Evolutionary conservation across 768 basidiomycete genomes (phyloP).

Genomic region (Hygrocybe coccinea): DNA sequence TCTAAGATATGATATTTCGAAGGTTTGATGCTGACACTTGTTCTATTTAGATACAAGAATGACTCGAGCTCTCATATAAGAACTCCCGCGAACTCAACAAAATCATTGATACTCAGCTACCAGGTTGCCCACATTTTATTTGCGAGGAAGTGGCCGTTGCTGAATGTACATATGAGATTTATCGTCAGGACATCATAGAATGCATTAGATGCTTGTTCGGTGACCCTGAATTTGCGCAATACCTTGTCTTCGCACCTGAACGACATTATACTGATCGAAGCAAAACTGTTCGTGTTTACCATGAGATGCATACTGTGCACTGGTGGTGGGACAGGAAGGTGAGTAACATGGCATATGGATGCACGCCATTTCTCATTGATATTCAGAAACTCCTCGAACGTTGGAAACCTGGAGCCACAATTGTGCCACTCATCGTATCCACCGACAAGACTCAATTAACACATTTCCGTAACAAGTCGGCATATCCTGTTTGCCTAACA

Average conservation of each 20-base stretch:
- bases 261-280: neutral
- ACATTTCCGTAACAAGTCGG: constrained; percentile 34
- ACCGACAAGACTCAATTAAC: constrained; percentile 45
- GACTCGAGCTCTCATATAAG: constrained; percentile 27
- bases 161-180: constrained; percentile 20
- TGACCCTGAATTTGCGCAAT: constrained; percentile 21
- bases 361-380: neutral
- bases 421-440: constrained; percentile 42
- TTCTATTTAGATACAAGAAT: neutral
- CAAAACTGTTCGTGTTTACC: constrained; percentile 26
- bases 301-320: constrained; percentile 44
- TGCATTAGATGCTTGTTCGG: constrained; percentile 18
- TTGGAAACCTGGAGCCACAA: constrained; percentile 23
- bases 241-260: constrained; percentile 6
- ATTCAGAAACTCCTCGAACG: constrained; percentile 22
- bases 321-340: constrained; percentile 55
- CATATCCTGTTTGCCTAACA: constrained; percentile 46
- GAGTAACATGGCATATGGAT: constrained; percentile 6
- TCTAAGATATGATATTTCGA: no score
- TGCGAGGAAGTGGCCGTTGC: constrained; percentile 22
- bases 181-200: constrained; percentile 19
- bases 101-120: constrained; percentile 30
- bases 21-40: no score
- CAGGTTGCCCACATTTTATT: constrained; percentile 22
- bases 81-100: constrained; percentile 29